A percentile compares a stretch with the other conserved stretches of the same genome.
Evolutionary conservation across 768 basidiomycete genomes (phyloP).

Genomic region (Trametes cingulata): DNA sequence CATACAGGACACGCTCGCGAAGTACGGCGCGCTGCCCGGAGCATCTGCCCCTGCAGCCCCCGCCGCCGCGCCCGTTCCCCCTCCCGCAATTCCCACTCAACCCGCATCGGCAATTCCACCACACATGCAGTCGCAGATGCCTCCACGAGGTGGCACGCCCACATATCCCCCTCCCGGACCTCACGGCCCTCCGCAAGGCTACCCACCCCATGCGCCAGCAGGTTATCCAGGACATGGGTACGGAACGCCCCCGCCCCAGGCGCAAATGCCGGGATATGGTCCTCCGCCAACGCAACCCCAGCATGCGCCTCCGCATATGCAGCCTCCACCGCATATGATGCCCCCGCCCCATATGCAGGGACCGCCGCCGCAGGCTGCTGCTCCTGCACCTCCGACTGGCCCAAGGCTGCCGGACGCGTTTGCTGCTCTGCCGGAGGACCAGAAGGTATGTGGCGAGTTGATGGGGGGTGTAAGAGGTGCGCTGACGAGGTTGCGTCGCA

Average conservation of each 20-base stretch:
- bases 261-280: conserved; percentile 7
- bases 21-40: conserved; percentile 41
- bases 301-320: conserved; percentile 13
- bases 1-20: conserved; percentile 64
- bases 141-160: conserved; percentile 23
- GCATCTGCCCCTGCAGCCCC: conserved; percentile 31
- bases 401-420: conserved; percentile 40
- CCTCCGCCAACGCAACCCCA: not conserved
- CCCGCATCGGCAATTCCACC: conserved; percentile 34
- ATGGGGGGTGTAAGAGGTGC: not conserved
- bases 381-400: conserved; percentile 25
- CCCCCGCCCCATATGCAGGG: conserved; percentile 12
- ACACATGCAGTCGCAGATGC: conserved; percentile 23
- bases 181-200: conserved; percentile 9
- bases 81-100: conserved; percentile 30
- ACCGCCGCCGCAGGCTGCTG: conserved; percentile 5
- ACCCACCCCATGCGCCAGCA: conserved; percentile 11
- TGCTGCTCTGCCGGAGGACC: conserved; percentile 64
- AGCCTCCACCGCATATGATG: conserved; percentile 13
- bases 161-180: conserved; percentile 20
- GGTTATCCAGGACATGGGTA: conserved; percentile 8
- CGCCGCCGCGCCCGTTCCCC: conserved; percentile 29
- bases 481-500: not conserved
- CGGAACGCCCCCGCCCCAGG: conserved; percentile 15
- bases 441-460: conserved; percentile 49